Conservation (phyloP, 495 filamentous ascomycete species). For the Penicillium steckii region DNA sequence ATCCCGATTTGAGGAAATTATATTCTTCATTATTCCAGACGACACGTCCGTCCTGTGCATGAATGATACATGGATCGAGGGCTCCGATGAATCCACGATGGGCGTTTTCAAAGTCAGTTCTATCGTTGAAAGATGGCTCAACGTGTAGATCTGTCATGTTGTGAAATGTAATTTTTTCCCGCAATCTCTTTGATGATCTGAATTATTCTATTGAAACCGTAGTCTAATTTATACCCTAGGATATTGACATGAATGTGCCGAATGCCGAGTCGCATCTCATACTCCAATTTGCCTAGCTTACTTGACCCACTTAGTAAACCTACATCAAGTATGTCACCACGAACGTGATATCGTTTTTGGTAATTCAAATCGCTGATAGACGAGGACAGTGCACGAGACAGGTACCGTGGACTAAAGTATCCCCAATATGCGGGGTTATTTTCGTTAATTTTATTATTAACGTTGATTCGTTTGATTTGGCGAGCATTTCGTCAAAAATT, state of each 20-base stretch:
- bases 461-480: too few relatives aligned
- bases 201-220: not conserved
- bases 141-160: slow-evolving; percentile 1
- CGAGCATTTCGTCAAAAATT: too few relatives aligned
- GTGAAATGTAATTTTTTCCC: too few relatives aligned
- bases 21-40: slow-evolving; percentile 22
- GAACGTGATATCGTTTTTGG: not conserved
- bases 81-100: slow-evolving; percentile 16
- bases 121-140: slow-evolving; percentile 16
- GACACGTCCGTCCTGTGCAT: not conserved
- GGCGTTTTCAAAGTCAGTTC: slow-evolving; percentile 18
- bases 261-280: not conserved
- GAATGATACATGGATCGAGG: slow-evolving; percentile 13
- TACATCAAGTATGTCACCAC: not conserved
- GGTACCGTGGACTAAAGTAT: not conserved
- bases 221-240: not conserved
- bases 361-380: not conserved
- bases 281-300: slow-evolving; percentile 4
- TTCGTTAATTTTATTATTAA: too few relatives aligned
- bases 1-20: slow-evolving; percentile 14
- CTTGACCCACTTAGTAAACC: not conserved
- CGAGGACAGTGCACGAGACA: not conserved
- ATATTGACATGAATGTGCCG: not conserved
- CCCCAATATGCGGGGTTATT: slow-evolving; percentile 3
- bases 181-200: not conserved